Conservation (phyloP, 2,329 filamentous ascomycete genomes). For the Talaromyces sp. region DNA sequence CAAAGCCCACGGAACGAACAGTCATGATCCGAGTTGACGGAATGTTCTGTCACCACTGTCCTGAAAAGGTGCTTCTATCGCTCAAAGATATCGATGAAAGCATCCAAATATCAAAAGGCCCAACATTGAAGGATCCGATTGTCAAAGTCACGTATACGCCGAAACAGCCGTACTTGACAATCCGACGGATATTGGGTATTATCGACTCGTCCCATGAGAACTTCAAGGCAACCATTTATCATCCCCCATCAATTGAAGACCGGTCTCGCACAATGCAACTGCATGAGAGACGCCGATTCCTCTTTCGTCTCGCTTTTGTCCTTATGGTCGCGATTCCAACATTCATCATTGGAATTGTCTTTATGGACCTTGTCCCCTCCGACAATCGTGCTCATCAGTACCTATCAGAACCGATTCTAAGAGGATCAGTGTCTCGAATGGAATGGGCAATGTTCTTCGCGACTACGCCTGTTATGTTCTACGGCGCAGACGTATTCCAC, state of each 20-base stretch:
- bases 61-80: slow-evolving; percentile 45
- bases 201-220: slow-evolving; percentile 66
- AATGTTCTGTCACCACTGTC: slow-evolving; percentile 73
- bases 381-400: slow-evolving; percentile 60
- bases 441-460: slow-evolving; percentile 79
- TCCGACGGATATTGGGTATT: slow-evolving; percentile 68
- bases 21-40: slow-evolving; percentile 67
- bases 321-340: slow-evolving; percentile 72
- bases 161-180: slow-evolving; percentile 65
- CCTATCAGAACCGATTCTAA: slow-evolving; percentile 68
- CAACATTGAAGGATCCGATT: slow-evolving; percentile 63
- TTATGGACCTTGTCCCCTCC: slow-evolving; percentile 75
- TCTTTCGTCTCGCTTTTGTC: slow-evolving; percentile 70
- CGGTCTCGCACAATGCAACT: slow-evolving; percentile 70
- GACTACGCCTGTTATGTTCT: slow-evolving; percentile 83
- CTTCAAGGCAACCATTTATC: slow-evolving; percentile 69
- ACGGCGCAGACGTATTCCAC: slow-evolving; percentile 83
- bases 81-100: slow-evolving; percentile 46
- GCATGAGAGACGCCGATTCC: slow-evolving; percentile 66
- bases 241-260: slow-evolving; percentile 80
- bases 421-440: slow-evolving; percentile 68
- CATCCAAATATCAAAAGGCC: slow-evolving; percentile 39
- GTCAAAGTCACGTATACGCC: slow-evolving; percentile 71
- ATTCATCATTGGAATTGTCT: slow-evolving; percentile 83
- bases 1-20: slow-evolving; percentile 48